Base-by-base conservation (phyloP, 78 protist genomes). In the Anaeramoeba flamelloides region DNA sequence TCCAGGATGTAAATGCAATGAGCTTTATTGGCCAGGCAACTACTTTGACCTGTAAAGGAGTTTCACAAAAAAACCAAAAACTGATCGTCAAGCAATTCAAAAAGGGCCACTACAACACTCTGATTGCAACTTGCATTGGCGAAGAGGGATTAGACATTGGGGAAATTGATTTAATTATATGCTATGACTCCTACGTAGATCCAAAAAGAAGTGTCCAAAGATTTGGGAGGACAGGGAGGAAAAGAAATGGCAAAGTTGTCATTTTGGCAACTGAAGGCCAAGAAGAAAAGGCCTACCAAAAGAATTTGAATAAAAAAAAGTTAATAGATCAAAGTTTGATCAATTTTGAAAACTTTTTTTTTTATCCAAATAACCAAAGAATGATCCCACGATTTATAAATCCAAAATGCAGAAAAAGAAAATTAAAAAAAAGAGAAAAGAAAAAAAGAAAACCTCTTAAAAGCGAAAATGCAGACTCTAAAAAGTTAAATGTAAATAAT, bases 201-300 rank as follows among this genome's bases (percentile, higher is more conserved):
- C 39, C 89, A n/a, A 78, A 81, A 0, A 86, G 96, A n/a, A 38
- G 40, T 22, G 84, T 90, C 3, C 98, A 95, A 87, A 84, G 98
- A 3, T 79, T 87, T 82, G 98, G 98, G 4, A 83, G 98, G 36
- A 94, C 98, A 0, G 98, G 98, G 4, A 79, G 98, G 36, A 40
- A 65, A 33, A 41, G 83, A 3, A 64, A 0, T 36, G 93, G 88
- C 36, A n/a, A n/a, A n/a, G n/a, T n/a, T n/a, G n/a, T n/a, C n/a
- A n/a, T n/a, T n/a, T n/a, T n/a, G n/a, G n/a, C n/a, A n/a, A n/a
- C n/a, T n/a, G n/a, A n/a, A n/a, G n/a, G n/a, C n/a, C n/a, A n/a
- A n/a, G n/a, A n/a, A n/a, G n/a, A n/a, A n/a, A n/a, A n/a, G n/a
- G n/a, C n/a, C n/a, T n/a, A n/a, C n/a, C n/a, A n/a, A n/a, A n/a